A percentile compares a stretch with the other conserved stretches of the same genome.
Conservation (phyloP, 495 filamentous ascomycete genomes). For the Penicillium malachiteum region DNA sequence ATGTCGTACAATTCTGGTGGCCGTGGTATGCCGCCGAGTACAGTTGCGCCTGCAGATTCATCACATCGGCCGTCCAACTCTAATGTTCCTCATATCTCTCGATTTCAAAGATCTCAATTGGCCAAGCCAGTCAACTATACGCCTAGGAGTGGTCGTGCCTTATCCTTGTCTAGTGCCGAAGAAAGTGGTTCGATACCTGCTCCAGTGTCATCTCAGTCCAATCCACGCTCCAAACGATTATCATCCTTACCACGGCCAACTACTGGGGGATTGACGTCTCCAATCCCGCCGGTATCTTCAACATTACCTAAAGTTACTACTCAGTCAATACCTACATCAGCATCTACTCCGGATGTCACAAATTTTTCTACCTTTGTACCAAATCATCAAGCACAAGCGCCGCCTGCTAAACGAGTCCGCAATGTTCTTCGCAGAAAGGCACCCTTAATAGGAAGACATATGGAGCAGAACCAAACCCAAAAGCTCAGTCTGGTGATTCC, state of each 20-base stretch:
- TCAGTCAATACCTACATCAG: conserved; percentile 17
- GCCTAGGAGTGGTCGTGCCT: conserved; percentile 25
- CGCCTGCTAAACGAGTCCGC: conserved; percentile 28
- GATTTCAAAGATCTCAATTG: conserved; percentile 27
- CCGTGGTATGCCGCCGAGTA: conserved; percentile 33
- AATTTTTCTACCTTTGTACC: conserved; percentile 10
- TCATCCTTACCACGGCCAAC: conserved; percentile 36
- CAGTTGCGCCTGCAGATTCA: conserved; percentile 25
- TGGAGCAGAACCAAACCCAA: conserved; percentile 25
- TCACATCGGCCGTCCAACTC: conserved; percentile 22
- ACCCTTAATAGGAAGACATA: conserved; percentile 41
- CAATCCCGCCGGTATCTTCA: conserved; percentile 19
- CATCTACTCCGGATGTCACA: conserved; percentile 19
- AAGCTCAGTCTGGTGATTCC: conserved; percentile 42
- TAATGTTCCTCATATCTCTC: conserved; percentile 14
- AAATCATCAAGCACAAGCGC: conserved; percentile 3
- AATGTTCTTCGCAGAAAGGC: conserved; percentile 47
- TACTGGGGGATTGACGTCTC: conserved; percentile 18
- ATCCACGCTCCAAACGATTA: conserved; percentile 26
- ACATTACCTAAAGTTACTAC: conserved; percentile 14
- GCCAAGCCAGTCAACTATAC: conserved; percentile 26
- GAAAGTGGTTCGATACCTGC: conserved; percentile 23
- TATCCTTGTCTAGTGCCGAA: conserved; percentile 33
- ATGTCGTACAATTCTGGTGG: conserved; percentile 41
- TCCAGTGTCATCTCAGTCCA: conserved; percentile 19